Evolutionary conservation across 768 basidiomycete species (phyloP), one percentile per base, ranked within the genome.

Genomic region (Stropharia rugosoannulata): DNA sequence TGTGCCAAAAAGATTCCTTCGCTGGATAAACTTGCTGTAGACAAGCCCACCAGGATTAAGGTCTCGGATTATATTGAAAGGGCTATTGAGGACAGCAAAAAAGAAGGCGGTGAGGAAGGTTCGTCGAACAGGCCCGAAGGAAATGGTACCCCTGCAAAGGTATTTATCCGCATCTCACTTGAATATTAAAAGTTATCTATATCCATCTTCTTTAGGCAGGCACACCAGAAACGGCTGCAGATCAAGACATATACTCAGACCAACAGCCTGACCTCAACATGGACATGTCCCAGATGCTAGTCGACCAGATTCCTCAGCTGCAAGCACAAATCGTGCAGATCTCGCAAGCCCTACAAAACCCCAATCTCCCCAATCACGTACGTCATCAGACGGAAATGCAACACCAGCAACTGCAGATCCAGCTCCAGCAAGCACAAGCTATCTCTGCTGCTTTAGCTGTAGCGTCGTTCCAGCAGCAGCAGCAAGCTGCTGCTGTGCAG

Each of bases 1-100:
- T 98, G 97, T 71, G 80, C 84, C 59, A 87, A 88, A 72, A 94
- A 90, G 74, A 84, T 98, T 57, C 80, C 87, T 3, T 94, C 90
- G 36, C 75, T 98, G 64, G 95, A 97, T 77, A 92, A 92, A 71
- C 79, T 98, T 47, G 70, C 84, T 54, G 68, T 83, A 65, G 95
- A 98, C 74, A 90, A 86, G 68, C 86, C 85, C 37, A 83, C 82
- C 73, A 84, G 96, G 57, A 83, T 80, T 45, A 87, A 80, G 63
- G 92, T 95, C 41, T 72, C 75, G 51, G 89, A 89, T 58, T 95
- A 96, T 67, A 90, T 98, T 65, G 85, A 92, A 57, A 85, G 79
- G 63, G 82, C 81, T 60, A 85, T 93, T 49, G 90, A 93, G 67
- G 86, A 90, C 62, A 90, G 86, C 64, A 83, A 78, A 68, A 85